Base-by-base conservation (phyloP, 805 yeast species). In the Candida coquimbonensis region DNA sequence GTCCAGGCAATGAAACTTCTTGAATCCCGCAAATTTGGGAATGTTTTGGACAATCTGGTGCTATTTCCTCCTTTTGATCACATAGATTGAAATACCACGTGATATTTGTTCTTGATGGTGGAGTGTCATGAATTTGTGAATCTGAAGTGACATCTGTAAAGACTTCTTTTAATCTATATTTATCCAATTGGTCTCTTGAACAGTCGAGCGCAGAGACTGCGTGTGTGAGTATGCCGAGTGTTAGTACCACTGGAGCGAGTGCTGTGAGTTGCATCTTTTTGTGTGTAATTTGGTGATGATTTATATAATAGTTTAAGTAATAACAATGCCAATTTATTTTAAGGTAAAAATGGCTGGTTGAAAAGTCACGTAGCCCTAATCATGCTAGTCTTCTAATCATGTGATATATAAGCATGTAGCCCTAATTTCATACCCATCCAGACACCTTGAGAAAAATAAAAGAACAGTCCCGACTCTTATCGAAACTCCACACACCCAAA, bases 11-110 rank as follows among this genome's bases (percentile, higher is more conserved):
- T 13, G 65, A 60, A 5, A 86, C 72, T 11, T 68, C 56, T 24
- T 84, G 80, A 16, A 84, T 57, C 3, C 95, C 96, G 63, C 99
- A 91, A 9, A 90, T 61, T 52, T 85, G 86, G 1, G 90, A 78
- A 50, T 83, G 80, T 40, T 67, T 66, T 0, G 89, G 83, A 64
- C 97, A 90, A 27, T 70, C 71, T 7, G 55, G 49, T 3, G 46
- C 53, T 9, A 71, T 67, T 9, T 68, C 60, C 0, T 63, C 60
- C 4, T 54, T 59, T 11, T 65, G 63, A 39, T 77, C 80, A 66
- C 95, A 87, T 9, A 88, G 69, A 42, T 87, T 83, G 34, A 90
- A 51, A 56, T 73, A 78, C 90, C 96, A 87, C 3, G 77, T 71
- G 32, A 72, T 63, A 42, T 68, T 73, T 2, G 85, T 77, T 31